These are phyloP conservation scores for Diaporthe ampelina DNA, from an alignment of 2,329 filamentous ascomycete species.

Conservation along the genomic window DNA sequence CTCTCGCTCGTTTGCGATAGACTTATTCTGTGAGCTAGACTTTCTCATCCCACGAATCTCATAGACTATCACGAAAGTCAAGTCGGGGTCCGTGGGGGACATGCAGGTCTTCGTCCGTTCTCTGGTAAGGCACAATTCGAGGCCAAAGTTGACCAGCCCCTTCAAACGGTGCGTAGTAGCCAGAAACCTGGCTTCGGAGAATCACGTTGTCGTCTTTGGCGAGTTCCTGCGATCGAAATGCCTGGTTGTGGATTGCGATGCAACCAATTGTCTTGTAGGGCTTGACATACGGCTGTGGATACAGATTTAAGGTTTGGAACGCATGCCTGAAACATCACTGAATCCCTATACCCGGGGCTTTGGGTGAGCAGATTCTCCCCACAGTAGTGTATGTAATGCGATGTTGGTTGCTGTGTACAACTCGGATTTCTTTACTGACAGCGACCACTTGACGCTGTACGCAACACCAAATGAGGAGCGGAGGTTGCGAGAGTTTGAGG, in stretches of 20 bases:
- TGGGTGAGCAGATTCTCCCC: neutral
- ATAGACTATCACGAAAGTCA: neutral
- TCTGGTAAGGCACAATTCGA: neutral
- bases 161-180: neutral
- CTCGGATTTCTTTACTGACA: neutral
- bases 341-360: neutral
- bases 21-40: neutral
- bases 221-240: neutral
- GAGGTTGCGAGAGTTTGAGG: constrained; percentile 1
- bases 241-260: neutral
- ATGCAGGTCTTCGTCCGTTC: constrained; percentile 2
- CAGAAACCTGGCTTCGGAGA: neutral
- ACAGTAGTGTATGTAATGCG: neutral
- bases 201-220: neutral
- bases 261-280: neutral
- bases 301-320: neutral
- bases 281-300: neutral
- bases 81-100: constrained; percentile 21
- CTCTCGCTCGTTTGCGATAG: neutral
- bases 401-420: neutral
- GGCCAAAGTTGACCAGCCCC: constrained; percentile 3
- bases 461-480: neutral
- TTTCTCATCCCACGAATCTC: neutral
- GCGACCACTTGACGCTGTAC: neutral
- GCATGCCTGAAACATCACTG: neutral